Conservation (phyloP, 2,329 filamentous ascomycete genomes). For the Penicillium sp. region DNA sequence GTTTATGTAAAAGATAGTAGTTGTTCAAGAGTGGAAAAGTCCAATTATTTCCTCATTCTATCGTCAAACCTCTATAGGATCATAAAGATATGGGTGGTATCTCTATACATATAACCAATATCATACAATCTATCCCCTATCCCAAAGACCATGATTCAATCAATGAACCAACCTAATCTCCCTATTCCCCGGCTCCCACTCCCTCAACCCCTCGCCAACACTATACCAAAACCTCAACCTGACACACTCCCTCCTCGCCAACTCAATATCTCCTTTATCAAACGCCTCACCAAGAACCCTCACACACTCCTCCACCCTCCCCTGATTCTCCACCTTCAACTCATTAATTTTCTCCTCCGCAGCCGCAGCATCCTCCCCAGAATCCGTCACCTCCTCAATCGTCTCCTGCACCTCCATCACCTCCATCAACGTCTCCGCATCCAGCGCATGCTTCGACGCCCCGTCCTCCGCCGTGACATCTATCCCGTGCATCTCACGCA, state of each 20-base stretch:
- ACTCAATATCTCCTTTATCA: conserved; percentile 54
- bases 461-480: conserved; percentile 71
- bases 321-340: conserved; percentile 59
- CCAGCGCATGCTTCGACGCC: conserved; percentile 57
- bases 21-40: too few species aligned
- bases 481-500: conserved; percentile 57
- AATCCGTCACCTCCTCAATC: conserved; percentile 65
- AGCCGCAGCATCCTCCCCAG: conserved; percentile 38
- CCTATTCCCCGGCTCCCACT: conserved; percentile 70
- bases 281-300: conserved; percentile 57
- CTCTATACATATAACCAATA: neutral
- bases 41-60: too few species aligned
- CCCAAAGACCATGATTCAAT: too few species aligned
- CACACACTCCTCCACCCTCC: conserved; percentile 57
- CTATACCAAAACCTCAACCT: conserved; percentile 83
- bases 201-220: conserved; percentile 66
- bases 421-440: conserved; percentile 68
- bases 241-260: conserved; percentile 63
- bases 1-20: too few species aligned
- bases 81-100: too few species aligned
- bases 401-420: conserved; percentile 71
- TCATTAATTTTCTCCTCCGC: conserved; percentile 56
- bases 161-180: conserved; percentile 40
- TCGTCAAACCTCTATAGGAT: too few species aligned
- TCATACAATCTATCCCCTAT: too few species aligned